These are phyloP conservation scores for Glycine soja DNA, from an alignment of 306 rosid genomes.

Conservation along the genomic window DNA sequence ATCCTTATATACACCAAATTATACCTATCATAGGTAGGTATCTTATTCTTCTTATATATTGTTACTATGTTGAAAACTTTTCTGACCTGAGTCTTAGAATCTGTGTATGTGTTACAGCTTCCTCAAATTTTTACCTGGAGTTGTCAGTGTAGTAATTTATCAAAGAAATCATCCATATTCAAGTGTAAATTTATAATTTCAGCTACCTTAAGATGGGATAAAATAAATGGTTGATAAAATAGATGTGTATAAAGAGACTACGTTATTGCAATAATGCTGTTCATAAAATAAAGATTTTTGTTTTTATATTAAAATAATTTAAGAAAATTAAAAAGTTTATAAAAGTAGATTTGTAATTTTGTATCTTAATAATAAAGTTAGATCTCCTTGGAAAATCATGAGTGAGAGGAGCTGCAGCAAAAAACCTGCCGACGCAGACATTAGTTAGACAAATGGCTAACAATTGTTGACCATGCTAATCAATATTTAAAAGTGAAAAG, in stretches of 20 bases:
- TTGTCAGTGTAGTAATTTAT: too few species aligned
- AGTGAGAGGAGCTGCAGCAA: neutral
- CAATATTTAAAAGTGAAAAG: neutral
- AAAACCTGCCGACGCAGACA: conserved; percentile 27
- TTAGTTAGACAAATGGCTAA: neutral
- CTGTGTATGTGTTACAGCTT: too few species aligned
- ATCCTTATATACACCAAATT: too few species aligned
- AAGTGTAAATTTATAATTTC: too few species aligned
- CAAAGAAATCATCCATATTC: too few species aligned
- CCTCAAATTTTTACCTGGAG: too few species aligned
- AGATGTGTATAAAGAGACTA: neutral
- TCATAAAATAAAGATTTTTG: neutral
- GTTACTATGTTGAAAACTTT: too few species aligned
- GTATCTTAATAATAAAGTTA: neutral
- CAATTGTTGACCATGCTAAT: neutral
- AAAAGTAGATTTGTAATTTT: neutral
- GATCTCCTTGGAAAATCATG: neutral
- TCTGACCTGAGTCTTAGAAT: too few species aligned
- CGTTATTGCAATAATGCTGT: neutral
- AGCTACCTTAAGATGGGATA: too few species aligned
- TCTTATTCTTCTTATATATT: too few species aligned
- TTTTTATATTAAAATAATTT: neutral
- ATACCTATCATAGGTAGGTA: too few species aligned
- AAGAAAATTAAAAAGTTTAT: neutral
- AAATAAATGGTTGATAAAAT: too few species aligned